Evolutionary conservation across 2,329 filamentous ascomycete species (phyloP).

Genomic region (Mariannaea elegans): DNA sequence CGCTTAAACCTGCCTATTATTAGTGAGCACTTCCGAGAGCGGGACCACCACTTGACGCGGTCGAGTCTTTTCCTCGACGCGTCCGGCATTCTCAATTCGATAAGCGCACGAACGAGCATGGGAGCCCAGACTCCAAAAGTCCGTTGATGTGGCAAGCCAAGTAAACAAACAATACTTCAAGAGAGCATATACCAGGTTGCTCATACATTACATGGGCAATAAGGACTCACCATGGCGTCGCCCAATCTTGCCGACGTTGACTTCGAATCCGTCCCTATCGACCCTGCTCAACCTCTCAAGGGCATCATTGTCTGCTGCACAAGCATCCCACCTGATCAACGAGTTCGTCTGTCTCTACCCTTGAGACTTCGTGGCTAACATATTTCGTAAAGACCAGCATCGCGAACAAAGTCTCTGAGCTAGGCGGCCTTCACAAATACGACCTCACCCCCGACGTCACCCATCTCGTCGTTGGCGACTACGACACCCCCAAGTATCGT

Average conservation of each 20-base stretch:
- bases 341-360: slow-evolving; percentile 63
- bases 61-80: not conserved
- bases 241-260: slow-evolving; percentile 37
- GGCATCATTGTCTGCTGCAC: slow-evolving; percentile 89
- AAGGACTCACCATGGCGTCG: slow-evolving; percentile 42
- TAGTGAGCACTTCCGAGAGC: not conserved
- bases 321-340: slow-evolving; percentile 79
- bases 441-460: slow-evolving; percentile 97
- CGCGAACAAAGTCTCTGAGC: slow-evolving; percentile 73
- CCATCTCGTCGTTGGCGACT: slow-evolving; percentile 89
- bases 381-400: slow-evolving; percentile 58
- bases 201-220: not conserved
- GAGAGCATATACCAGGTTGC: slow-evolving; percentile 5
- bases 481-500: slow-evolving; percentile 91
- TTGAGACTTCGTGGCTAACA: slow-evolving; percentile 4
- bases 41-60: not conserved
- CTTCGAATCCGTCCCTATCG: slow-evolving; percentile 50
- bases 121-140: not conserved
- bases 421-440: slow-evolving; percentile 87
- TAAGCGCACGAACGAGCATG: not conserved
- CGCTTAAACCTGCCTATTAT: not conserved
- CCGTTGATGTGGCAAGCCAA: not conserved
- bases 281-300: slow-evolving; percentile 70
- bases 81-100: not conserved
- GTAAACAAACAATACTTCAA: not conserved